Evolutionary conservation across 1,284 basidiomycete genomes (phyloP), one percentile per base, ranked within the genome.

Genomic region (Apiotrichum gracile): DNA sequence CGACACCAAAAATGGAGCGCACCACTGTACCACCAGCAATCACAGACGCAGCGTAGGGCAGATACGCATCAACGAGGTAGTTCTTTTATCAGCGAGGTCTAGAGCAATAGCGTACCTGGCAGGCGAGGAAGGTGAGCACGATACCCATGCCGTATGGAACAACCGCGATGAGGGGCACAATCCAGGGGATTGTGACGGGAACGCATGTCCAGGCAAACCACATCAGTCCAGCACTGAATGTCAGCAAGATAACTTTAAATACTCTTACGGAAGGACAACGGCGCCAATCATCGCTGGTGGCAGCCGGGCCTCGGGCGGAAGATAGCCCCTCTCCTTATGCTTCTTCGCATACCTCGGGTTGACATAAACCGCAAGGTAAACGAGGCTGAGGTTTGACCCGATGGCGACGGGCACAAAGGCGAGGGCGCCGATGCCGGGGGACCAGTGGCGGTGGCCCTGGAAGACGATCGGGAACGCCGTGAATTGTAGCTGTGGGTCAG

Each of bases 1-100:
- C 25, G 33, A 58, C 82, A 17, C 83, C 86, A 52, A 83, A 78
- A 3, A 80, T 72, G 2, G 81, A 84, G 34, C 85, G 81, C 22
- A 85, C 65, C 24, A 88, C 80, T n/a, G 85, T 82, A 12, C 83
- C 85, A 27, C 84, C 81, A 0, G 85, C 84, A 29, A 85, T 77
- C 10, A 83, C 83, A 52, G 80, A 82, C 0, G 84, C 83, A 7
- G 57, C 43, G 55, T 65, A 54, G 41, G 53, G 54, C 4, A 66
- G 75, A 67, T 84, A 85, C 1, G 80, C 74, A 58, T 84, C 83
- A 78, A 85, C 83, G 49, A 85, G 73, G 70, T 85, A 86, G 67
- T 48, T 68, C 43, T 43, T 5, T 3, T 21, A 21, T 38, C n/a
- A 38, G 21, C 37, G 21, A 63, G 46, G 22, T 22, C 26, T 16